These are phyloP conservation scores for Phytophthora fragariaefolia DNA, from an alignment of 352 stramenopile species.

Conservation along the genomic window DNA sequence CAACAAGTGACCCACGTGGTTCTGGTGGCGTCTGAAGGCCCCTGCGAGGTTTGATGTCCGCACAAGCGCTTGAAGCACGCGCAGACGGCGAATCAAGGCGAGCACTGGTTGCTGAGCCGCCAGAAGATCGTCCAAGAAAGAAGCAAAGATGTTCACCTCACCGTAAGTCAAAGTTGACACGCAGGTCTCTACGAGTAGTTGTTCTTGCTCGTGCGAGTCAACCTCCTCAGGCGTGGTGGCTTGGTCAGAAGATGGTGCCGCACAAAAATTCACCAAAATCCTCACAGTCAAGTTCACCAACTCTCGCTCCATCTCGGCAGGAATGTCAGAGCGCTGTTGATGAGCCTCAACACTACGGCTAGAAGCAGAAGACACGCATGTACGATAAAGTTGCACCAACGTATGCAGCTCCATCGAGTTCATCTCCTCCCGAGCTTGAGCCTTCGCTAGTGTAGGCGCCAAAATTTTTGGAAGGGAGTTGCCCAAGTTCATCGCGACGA, in stretches of 20 bases:
- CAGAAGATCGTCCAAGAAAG: constrained; percentile 38
- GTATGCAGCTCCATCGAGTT: constrained; percentile 62
- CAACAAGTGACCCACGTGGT: constrained; percentile 34
- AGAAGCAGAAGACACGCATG: constrained; percentile 55
- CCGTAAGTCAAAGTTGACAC: constrained; percentile 36
- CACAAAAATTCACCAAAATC: constrained; percentile 21
- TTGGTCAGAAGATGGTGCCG: constrained; percentile 14
- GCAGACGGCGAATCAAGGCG: constrained; percentile 28
- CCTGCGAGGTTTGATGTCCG: constrained; percentile 44
- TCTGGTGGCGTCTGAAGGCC: constrained; percentile 50
- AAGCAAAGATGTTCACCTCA: constrained; percentile 34
- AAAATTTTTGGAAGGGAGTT: constrained; percentile 75
- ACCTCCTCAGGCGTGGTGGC: constrained; percentile 21
- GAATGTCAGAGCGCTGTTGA: constrained; percentile 46
- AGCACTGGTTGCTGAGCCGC: constrained; percentile 11
- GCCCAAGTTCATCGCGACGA: constrained; percentile 74
- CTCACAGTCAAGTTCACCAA: constrained; percentile 35
- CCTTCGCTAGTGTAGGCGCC: constrained; percentile 63
- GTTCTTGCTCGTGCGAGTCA: constrained; percentile 32
- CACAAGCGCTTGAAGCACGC: constrained; percentile 57
- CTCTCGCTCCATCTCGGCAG: constrained; percentile 53
- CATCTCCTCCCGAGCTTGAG: constrained; percentile 41
- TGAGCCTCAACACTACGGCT: constrained; percentile 19
- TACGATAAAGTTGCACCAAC: constrained; percentile 62
- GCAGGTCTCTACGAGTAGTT: constrained; percentile 32